Conservation (phyloP, 73 alveolate genomes). For the Diophrys sp. region DNA sequence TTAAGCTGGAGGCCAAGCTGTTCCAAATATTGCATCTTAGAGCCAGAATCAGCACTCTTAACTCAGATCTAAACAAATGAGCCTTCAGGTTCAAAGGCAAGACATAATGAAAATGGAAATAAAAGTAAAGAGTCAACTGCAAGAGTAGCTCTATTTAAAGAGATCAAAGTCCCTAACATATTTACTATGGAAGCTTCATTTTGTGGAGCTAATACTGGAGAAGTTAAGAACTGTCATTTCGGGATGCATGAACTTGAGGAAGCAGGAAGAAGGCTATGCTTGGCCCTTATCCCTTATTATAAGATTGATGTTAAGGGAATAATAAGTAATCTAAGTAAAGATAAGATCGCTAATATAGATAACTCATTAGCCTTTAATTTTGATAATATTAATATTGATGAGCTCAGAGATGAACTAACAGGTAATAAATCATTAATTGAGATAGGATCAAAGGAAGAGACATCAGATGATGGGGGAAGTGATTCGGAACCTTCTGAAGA, state of each 20-base stretch:
- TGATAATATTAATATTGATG: no score
- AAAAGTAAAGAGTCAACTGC: constrained; percentile 90
- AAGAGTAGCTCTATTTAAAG: constrained; percentile 91
- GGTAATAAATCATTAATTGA: background rate
- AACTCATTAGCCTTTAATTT: no score
- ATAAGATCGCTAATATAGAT: no score
- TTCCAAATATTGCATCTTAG: no score
- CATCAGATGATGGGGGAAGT: constrained; percentile 1
- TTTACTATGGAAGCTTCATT: constrained; percentile 94
- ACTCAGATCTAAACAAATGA: no score
- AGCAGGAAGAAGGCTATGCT: constrained; percentile 81
- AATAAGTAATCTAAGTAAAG: no score
- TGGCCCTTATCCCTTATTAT: constrained; percentile 50
- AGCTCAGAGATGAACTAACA: constrained; percentile 7
- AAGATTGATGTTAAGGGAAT: no score
- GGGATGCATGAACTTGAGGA: constrained; percentile 64
- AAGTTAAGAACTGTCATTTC: constrained; percentile 60
- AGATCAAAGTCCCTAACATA: constrained; percentile 75
- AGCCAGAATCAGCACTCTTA: no score
- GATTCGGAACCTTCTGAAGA: constrained; percentile 90
- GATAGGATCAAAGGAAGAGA: no score
- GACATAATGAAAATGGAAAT: no score
- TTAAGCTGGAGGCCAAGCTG: no score
- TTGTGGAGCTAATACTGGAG: constrained; percentile 88
- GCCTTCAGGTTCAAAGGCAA: no score